Base-by-base conservation (phyloP, 306 rosid species). In the Lathyrus tuberosus region DNA sequence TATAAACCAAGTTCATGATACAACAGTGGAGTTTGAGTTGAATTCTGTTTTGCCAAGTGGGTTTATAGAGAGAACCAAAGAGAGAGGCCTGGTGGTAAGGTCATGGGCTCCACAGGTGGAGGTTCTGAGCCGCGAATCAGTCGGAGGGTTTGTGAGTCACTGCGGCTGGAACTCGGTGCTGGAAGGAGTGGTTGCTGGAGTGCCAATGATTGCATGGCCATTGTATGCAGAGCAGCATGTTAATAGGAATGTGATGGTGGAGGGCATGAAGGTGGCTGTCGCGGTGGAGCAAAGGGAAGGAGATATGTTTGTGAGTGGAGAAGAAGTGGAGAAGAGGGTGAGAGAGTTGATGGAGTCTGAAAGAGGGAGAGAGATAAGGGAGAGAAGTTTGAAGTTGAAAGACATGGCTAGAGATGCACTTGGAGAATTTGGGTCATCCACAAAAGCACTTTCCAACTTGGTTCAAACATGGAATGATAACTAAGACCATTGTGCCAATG, bases 171-270 rank as follows among this genome's bases (percentile, higher is more conserved):
- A 56, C 62, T 56, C 62, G 5, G 40, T 56, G 62, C 13, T 56
- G 11, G 62, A 56, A 28, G 62, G 11, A 0, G 62, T 56, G 40
- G 62, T 30, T 26, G 62, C 62, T 56, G 38, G 62, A 14, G 62
- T 28, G 10, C 62, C 62, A 26, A 57, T 28, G 62, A 28, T 57
- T 57, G 62, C 61, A 54, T 24, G 61, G 61, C 61, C 61, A 24
- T 24, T 54, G 10, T 12, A 54, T 11, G 16, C 61, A 14, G 62
- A 57, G 62, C 41, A 57, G 14, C 62, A 57, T 57, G 38, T 57
- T 11, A 57, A 57, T 30, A 57, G 10, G 41, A 57, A 57, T 57
- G 20, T 57, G 18, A 57, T 57, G 62, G 62, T 28, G 41, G 18
- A 14, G 20, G 62, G 28, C 17, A 28, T 57, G 62, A 57, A 57